Conservation (phyloP, 257 asterid genomes). For the Echium plantagineum region DNA sequence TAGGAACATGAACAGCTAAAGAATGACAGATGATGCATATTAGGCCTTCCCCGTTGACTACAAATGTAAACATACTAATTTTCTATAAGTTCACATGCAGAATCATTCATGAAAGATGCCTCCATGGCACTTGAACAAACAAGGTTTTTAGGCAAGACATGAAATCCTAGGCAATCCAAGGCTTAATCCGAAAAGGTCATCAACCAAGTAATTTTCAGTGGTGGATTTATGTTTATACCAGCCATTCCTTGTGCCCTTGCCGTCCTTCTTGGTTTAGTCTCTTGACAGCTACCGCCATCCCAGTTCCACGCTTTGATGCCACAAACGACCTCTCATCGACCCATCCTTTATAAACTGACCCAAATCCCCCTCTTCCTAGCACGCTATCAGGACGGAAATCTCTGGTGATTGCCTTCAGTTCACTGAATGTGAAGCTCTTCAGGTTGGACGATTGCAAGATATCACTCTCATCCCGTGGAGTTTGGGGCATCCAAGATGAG, state of each 20-base stretch:
- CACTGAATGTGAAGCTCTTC: neutral
- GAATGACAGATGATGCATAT: neutral
- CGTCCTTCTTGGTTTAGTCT: constrained; percentile 16
- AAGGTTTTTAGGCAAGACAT: too few species aligned
- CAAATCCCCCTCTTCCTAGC: constrained; percentile 25
- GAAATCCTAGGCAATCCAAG: too few species aligned
- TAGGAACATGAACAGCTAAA: neutral
- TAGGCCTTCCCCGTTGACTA: neutral
- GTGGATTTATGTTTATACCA: constrained; percentile 5
- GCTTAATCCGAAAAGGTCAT: too few species aligned
- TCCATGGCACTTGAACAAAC: too few species aligned
- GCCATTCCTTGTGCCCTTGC: constrained; percentile 21
- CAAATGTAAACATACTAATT: too few species aligned
- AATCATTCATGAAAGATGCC: too few species aligned
- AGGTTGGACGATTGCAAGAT: constrained; percentile 69
- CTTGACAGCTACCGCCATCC: constrained; percentile 14
- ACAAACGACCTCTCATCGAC: constrained; percentile 14
- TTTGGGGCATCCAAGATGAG: constrained; percentile 47
- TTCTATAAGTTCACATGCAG: too few species aligned
- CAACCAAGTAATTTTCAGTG: too few species aligned
- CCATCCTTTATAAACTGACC: constrained; percentile 17
- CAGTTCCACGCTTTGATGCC: constrained; percentile 15
- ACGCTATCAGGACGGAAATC: constrained; percentile 46
- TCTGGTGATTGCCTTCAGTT: neutral
- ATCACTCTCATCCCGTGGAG: constrained; percentile 86